These are phyloP conservation scores for Scortechinia acanthostroma DNA, from an alignment of 2,329 filamentous ascomycete species.

Conservation along the genomic window DNA sequence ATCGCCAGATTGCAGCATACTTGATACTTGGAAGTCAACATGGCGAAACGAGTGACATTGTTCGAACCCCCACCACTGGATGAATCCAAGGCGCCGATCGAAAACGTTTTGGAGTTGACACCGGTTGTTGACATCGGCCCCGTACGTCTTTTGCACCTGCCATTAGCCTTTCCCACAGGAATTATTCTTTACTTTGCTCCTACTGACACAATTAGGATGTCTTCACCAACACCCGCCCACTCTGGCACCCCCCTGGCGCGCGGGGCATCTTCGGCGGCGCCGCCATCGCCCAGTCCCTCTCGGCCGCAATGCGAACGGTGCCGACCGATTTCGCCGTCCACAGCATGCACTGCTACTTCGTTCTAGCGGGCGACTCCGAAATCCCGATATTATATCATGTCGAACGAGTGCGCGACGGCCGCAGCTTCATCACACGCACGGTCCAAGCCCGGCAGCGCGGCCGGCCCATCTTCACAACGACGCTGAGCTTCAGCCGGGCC, in stretches of 20 bases:
- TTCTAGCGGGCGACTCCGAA: slow-evolving; percentile 77
- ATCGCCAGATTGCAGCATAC: no score
- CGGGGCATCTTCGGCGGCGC: slow-evolving; percentile 89
- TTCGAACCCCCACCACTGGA: not conserved
- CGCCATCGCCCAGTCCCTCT: slow-evolving; percentile 85
- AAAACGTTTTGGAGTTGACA: slow-evolving; percentile 1
- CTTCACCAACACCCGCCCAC: slow-evolving; percentile 85
- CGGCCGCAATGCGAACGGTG: slow-evolving; percentile 83
- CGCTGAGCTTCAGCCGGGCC: slow-evolving; percentile 76
- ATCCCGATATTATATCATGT: slow-evolving; percentile 92
- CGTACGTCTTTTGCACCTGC: no score
- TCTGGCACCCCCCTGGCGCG: slow-evolving; percentile 88
- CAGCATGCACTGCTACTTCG: slow-evolving; percentile 98
- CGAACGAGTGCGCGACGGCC: slow-evolving; percentile 83
- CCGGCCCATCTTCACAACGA: slow-evolving; percentile 88
- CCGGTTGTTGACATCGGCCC: slow-evolving; percentile 1
- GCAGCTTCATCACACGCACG: slow-evolving; percentile 82
- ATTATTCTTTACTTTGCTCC: not conserved
- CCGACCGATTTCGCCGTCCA: slow-evolving; percentile 75
- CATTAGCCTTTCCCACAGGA: no score
- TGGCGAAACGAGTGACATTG: not conserved
- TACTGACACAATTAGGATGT: slow-evolving; percentile 52
- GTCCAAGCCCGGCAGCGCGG: slow-evolving; percentile 91
- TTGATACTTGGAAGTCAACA: no score
- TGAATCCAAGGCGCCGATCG: not conserved